Conservation (phyloP, 1,284 basidiomycete species). For the Trichosporon asahii region DNA sequence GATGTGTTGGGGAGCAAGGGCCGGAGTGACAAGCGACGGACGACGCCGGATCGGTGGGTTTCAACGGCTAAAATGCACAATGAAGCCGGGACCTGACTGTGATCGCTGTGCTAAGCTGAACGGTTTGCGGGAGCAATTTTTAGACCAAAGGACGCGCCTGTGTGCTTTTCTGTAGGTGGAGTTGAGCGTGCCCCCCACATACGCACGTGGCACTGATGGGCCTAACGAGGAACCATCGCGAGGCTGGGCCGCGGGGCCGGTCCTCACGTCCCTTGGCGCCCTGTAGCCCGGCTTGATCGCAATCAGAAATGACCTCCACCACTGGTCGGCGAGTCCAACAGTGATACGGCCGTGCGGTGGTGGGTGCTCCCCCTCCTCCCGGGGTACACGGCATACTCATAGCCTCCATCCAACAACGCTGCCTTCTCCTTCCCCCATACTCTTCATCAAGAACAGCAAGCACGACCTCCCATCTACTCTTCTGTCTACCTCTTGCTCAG, state of each 20-base stretch:
- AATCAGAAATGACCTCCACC: conserved; percentile 9
- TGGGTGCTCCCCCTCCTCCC: background rate
- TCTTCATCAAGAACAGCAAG: background rate
- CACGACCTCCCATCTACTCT: background rate
- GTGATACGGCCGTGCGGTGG: conserved; percentile 1
- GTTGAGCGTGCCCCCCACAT: background rate
- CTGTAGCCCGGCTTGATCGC: background rate
- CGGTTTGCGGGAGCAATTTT: background rate
- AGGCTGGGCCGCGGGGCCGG: conserved; percentile 1
- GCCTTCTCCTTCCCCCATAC: background rate
- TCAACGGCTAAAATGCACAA: background rate
- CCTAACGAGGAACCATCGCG: background rate
- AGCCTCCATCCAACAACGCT: background rate
- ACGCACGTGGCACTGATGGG: background rate
- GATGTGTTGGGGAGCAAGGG: background rate
- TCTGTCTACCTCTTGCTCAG: background rate
- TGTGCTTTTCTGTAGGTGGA: background rate
- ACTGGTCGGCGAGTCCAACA: background rate
- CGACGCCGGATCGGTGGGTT: background rate
- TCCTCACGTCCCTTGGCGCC: background rate
- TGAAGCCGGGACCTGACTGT: background rate
- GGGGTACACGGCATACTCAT: conserved; percentile 5
- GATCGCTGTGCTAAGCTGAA: background rate
- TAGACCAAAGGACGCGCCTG: background rate
- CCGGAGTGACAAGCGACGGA: background rate